phyloP scores from a whole-genome alignment of 2,329 filamentous ascomycete genomes.

The Arthroderma uncinatum region DNA sequence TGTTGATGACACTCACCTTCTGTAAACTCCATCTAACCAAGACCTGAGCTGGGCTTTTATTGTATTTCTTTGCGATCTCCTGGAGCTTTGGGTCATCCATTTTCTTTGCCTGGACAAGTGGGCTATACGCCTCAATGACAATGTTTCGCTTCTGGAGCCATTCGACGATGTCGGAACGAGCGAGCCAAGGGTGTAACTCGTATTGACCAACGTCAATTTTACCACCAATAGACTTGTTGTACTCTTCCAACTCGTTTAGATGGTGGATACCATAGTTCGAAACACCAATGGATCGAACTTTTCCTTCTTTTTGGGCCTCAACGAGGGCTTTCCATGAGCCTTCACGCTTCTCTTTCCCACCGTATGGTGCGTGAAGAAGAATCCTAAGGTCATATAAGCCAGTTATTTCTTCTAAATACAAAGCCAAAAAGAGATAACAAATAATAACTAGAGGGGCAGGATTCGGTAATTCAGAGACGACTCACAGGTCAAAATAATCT shows the following conservation, averaged over 20 bases:
- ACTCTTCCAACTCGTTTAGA: slow-evolving; percentile 31
- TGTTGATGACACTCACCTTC: slow-evolving; percentile 30
- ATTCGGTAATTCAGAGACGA: not conserved
- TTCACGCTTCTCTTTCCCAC: slow-evolving; percentile 28
- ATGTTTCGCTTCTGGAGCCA: slow-evolving; percentile 60
- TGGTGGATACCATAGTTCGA: slow-evolving; percentile 34
- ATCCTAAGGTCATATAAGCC: slow-evolving; percentile 19
- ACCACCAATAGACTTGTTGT: slow-evolving; percentile 42
- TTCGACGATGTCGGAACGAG: slow-evolving; percentile 62
- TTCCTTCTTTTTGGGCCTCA: slow-evolving; percentile 24
- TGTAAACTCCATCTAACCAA: slow-evolving; percentile 52
- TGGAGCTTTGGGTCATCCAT: slow-evolving; percentile 44
- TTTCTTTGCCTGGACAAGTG: slow-evolving; percentile 36
- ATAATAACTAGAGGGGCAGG: not conserved
- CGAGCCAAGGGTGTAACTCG: slow-evolving; percentile 82
- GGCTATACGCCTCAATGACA: slow-evolving; percentile 47
- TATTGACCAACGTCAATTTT: slow-evolving; percentile 75
- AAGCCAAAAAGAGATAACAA: too few species aligned
- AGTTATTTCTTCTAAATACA: not conserved
- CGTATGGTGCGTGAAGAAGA: slow-evolving; percentile 32
- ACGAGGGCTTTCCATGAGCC: slow-evolving; percentile 34
- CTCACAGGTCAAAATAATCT: slow-evolving; percentile 56
- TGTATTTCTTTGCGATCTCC: slow-evolving; percentile 44
- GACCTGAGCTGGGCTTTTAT: slow-evolving; percentile 48
- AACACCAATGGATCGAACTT: slow-evolving; percentile 32